Base-by-base conservation (phyloP, 257 asterid genomes). In the Cinchona pubescens region DNA sequence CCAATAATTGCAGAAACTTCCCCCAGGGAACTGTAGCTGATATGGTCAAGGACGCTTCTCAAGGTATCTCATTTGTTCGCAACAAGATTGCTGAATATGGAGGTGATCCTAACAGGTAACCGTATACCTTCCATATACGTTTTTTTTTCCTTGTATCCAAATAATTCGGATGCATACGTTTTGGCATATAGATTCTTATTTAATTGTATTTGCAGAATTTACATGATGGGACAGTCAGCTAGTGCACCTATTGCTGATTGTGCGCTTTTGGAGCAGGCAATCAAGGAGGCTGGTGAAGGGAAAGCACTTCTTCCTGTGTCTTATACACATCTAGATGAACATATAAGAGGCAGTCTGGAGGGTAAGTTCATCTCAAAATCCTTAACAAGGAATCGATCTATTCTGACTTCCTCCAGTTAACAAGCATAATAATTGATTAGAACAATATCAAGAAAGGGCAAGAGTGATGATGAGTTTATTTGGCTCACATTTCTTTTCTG, bases 141-240 rank as follows among this genome's bases (percentile, higher is more conserved):
- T n/a, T 46, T 34, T 43, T 70, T n/a, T 46, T n/a, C n/a, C 27
- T 19, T 67, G 16, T 63, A 14, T 48, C 5, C 5, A n/a, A 61
- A 53, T 45, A 35, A 35, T 1, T 40, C 7, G 2, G 8, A 10
- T 40, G 8, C 8, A 40, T 40, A 40, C 45, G 7, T 40, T 0
- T 40, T 40, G 5, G 45, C 45, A 40, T 40, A 40, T 40, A 3
- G 62, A 58, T 43, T 65, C 15, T 48, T 45, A 38, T 58, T 61
- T 21, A 56, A 19, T 73, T 60, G 5, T 75, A 43, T 80, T 65
- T 58, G 55, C 76, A 95, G 99, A 79, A 81, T 95, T 43, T 92
- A 88, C 80, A 85, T 95, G 55, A 92, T 95, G 99, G 99, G 99
- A 25, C 99, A 95, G 81, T 95, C 99, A 29, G 98, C 99, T 78